Base-by-base conservation (phyloP, 257 asterid species). In the Solanum verrucosum region DNA sequence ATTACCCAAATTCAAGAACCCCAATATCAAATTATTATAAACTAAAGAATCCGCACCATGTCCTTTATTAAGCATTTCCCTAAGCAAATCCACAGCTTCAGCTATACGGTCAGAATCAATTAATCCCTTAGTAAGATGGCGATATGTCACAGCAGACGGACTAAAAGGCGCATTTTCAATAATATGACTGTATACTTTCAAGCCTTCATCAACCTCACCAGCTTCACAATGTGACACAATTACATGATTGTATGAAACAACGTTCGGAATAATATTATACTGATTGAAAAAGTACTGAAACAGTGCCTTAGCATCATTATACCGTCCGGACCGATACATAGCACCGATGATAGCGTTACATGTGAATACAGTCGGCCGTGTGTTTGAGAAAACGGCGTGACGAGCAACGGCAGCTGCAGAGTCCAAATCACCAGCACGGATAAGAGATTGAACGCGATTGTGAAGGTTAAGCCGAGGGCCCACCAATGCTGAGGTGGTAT, bases 1-100 rank as follows among this genome's bases (percentile, higher is more conserved):
- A 84, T 96, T 92, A 18, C 92, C 98, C 89, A 93, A 87, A 87
- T 92, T 90, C 88, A 97, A 85, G 88, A 91, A 96, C 38, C 99
- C 99, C 44, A 90, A 93, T 89, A 97, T 96, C 89, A 96, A 91
- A 85, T 97, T 97, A 88, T 97, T 93, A 73, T 87, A 97, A 73
- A 97, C 99, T 74, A 96, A 90, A 11, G 99, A 97, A 89, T 97
- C 98, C 2, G 99, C 98, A 35, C 98, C 99, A 2, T 94, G 95
- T 37, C 99, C 99, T 88, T 92, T 96, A 82, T 92, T 90, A 89
- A 97, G 72, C 99, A 97, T 97, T 73, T 97, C 98, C 21, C 95
- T 90, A 38, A 97, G 94, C 37, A 92, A 88, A 88, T 89, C 90
- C 46, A 93, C 94, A 0, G 98, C 98, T 21, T 97, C 97, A 23